phyloP scores from a whole-genome alignment of 2,329 filamentous ascomycete species.

The Aspergillus sp. region DNA sequence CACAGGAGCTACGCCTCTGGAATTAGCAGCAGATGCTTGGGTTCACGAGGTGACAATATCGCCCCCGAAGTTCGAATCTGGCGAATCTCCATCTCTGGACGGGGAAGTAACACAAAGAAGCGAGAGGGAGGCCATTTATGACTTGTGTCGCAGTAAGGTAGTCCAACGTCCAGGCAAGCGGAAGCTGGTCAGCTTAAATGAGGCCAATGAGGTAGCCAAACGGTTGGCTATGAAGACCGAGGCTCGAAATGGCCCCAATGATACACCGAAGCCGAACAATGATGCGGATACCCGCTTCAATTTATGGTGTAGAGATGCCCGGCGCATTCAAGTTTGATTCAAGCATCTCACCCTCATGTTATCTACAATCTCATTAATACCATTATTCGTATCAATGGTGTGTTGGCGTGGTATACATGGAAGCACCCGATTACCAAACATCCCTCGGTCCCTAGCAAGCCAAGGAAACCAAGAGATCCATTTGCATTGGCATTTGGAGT shows the following conservation, averaged over 20 bases:
- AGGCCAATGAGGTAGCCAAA: constrained; percentile 61
- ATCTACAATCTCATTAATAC: too few species aligned
- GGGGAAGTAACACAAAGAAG: constrained; percentile 1
- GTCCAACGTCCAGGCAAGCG: constrained; percentile 39
- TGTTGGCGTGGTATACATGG: neutral
- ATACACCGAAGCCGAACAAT: neutral
- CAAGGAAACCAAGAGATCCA: neutral
- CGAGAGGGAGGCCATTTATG: constrained; percentile 27
- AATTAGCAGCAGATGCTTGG: constrained; percentile 41
- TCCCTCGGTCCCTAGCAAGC: neutral
- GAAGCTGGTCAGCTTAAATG: constrained; percentile 54
- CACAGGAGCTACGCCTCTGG: constrained; percentile 69
- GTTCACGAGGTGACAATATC: constrained; percentile 17
- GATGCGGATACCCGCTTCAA: constrained; percentile 15
- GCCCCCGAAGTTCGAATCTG: constrained; percentile 9
- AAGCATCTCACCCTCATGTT: too few species aligned
- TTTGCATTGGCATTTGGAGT: neutral
- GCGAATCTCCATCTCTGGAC: too few species aligned
- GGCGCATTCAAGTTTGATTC: neutral
- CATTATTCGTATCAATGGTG: neutral
- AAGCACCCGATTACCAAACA: too few species aligned
- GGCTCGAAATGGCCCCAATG: neutral
- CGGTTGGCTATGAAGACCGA: constrained; percentile 35
- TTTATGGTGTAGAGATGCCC: neutral
- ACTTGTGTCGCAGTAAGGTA: constrained; percentile 34